phyloP scores from a whole-genome alignment of 345 rosid species.

The Fremontodendron californicum region DNA sequence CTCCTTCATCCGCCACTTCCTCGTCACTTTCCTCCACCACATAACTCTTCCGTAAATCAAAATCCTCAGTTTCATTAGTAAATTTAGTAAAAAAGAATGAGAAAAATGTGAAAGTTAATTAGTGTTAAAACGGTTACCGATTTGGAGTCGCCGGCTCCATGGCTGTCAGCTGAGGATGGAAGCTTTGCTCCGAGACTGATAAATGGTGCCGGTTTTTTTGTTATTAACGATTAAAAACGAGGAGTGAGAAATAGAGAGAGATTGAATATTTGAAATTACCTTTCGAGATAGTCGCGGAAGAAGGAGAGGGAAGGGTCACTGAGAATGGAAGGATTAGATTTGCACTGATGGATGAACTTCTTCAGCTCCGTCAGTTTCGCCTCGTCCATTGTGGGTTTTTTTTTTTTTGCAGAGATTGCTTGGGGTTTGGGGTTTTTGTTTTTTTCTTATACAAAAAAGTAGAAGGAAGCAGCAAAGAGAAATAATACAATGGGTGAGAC shows the following conservation, averaged over 20 bases:
- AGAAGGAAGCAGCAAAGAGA: neutral
- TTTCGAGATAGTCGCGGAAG: constrained; percentile 90
- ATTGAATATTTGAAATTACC: constrained; percentile 32
- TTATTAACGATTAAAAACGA: neutral
- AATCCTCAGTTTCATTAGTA: neutral
- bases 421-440: neutral
- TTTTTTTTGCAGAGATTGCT: no score
- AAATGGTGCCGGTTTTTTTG: neutral
- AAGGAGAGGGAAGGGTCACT: constrained; percentile 75
- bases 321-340: constrained; percentile 78
- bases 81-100: neutral
- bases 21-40: constrained; percentile 78
- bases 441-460: no score
- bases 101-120: neutral
- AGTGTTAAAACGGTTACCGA: neutral
- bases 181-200: neutral
- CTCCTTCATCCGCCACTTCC: constrained; percentile 48
- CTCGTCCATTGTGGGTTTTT: constrained; percentile 42
- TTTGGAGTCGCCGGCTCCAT: neutral
- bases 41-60: constrained; percentile 39
- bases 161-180: neutral
- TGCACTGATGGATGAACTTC: constrained; percentile 68
- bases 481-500: neutral
- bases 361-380: constrained; percentile 56
- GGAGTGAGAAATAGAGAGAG: neutral